These are phyloP conservation scores for Kockovaella imperatae DNA, from an alignment of 768 basidiomycete genomes.

Conservation along the genomic window DNA sequence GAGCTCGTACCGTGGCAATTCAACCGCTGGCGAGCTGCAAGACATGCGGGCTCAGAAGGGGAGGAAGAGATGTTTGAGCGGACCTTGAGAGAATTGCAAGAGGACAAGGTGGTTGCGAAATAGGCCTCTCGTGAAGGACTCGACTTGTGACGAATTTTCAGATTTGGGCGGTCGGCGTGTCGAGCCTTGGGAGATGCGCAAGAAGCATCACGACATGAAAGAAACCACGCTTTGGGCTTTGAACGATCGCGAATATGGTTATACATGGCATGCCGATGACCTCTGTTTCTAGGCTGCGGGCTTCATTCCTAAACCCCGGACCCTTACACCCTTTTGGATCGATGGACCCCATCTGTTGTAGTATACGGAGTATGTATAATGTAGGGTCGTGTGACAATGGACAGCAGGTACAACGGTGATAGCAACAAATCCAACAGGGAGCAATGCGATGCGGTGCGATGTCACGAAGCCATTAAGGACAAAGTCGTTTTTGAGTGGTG, in stretches of 20 bases:
- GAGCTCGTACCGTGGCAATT: constrained; percentile 42
- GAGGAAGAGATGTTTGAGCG: too few relatives aligned
- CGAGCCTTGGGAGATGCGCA: too few relatives aligned
- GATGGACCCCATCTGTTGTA: constrained; percentile 33
- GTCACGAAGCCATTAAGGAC: not conserved
- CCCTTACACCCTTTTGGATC: constrained; percentile 33
- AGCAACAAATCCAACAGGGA: not conserved
- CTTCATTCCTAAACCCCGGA: constrained; percentile 2
- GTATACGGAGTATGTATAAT: not conserved
- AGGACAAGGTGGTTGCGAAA: too few relatives aligned
- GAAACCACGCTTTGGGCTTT: too few relatives aligned
- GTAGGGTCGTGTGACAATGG: not conserved
- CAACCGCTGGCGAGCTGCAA: constrained; percentile 10
- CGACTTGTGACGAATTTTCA: too few relatives aligned
- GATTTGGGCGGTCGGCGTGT: too few relatives aligned
- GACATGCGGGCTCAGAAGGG: constrained; percentile 1
- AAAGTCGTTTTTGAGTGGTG: not conserved
- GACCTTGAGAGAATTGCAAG: not conserved
- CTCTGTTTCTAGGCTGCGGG: too few relatives aligned
- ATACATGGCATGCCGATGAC: too few relatives aligned
- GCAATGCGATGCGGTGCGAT: not conserved
- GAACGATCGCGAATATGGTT: too few relatives aligned
- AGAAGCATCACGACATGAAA: too few relatives aligned
- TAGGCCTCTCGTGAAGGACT: too few relatives aligned
- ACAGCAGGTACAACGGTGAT: not conserved